phyloP scores from a whole-genome alignment of 441 rosid genomes.

The Theobroma grandiflorum region DNA sequence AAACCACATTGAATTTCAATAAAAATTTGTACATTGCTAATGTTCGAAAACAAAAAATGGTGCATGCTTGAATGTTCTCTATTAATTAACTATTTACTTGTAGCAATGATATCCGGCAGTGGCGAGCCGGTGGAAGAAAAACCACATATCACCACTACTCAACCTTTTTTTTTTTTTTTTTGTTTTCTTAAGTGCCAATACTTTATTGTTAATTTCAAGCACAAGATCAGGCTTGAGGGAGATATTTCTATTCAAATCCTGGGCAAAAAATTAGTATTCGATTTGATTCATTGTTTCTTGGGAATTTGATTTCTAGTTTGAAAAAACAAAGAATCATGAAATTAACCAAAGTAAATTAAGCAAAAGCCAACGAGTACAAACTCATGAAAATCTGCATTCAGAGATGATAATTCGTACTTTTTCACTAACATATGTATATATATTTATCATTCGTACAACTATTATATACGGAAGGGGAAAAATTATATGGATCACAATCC shows the following conservation, averaged over 20 bases:
- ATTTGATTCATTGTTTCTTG: not conserved
- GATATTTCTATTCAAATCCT: not conserved
- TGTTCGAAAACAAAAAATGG: not conserved
- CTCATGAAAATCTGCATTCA: not conserved
- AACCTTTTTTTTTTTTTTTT: not conserved
- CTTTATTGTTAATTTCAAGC: not conserved
- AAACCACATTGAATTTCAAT: not conserved
- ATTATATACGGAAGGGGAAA: not conserved
- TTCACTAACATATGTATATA: not conserved
- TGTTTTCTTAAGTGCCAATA: not conserved
- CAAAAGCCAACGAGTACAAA: not conserved
- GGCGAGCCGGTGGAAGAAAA: not conserved
- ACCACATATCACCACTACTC: not conserved
- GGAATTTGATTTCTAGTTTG: not conserved
- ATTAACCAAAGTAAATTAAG: not conserved
- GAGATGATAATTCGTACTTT: not conserved
- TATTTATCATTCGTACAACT: not conserved
- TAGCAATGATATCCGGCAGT: not conserved
- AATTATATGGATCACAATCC: not conserved
- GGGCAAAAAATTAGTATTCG: not conserved
- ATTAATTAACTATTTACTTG: not conserved
- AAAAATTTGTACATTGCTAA: not conserved
- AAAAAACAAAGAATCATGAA: not conserved
- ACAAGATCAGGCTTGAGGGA: not conserved
- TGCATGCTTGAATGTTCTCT: not conserved